phyloP scores from a whole-genome alignment of 495 filamentous ascomycete genomes.

The Letharia lupina region DNA sequence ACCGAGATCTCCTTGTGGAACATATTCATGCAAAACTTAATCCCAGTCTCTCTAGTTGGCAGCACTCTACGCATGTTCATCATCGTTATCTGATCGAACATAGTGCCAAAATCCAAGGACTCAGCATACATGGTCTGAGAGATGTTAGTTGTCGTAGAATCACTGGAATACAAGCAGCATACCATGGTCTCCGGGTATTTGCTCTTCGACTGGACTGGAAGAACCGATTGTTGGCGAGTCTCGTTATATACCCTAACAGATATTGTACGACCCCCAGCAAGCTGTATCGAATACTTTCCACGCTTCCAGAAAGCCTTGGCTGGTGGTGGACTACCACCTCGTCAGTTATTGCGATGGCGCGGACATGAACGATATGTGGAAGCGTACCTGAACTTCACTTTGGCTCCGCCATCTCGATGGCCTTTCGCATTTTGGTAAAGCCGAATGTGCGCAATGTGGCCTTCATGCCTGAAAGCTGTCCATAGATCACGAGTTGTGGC shows the following conservation, averaged over 20 bases:
- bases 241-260: slow-evolving; percentile 24
- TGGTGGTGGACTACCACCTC: slow-evolving; percentile 36
- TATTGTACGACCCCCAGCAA: slow-evolving; percentile 19
- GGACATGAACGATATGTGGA: neutral
- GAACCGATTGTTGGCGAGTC: slow-evolving; percentile 2
- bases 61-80: slow-evolving; percentile 39
- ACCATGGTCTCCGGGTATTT: slow-evolving; percentile 25
- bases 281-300: slow-evolving; percentile 26
- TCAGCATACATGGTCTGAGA: slow-evolving; percentile 17
- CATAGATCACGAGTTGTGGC: slow-evolving; percentile 33
- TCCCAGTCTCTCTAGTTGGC: neutral
- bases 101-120: slow-evolving; percentile 25
- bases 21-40: slow-evolving; percentile 39
- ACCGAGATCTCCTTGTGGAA: slow-evolving; percentile 35
- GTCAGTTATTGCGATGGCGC: neutral
- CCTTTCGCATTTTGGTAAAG: slow-evolving; percentile 35
- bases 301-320: slow-evolving; percentile 33
- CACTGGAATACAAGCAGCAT: neutral
- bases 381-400: slow-evolving; percentile 39
- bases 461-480: slow-evolving; percentile 35
- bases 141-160: slow-evolving; percentile 2
- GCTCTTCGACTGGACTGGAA: slow-evolving; percentile 16
- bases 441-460: slow-evolving; percentile 37
- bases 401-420: slow-evolving; percentile 26
- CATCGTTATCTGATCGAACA: slow-evolving; percentile 31